Base-by-base conservation (phyloP, 768 basidiomycete genomes). In the Piloderma croceum region DNA sequence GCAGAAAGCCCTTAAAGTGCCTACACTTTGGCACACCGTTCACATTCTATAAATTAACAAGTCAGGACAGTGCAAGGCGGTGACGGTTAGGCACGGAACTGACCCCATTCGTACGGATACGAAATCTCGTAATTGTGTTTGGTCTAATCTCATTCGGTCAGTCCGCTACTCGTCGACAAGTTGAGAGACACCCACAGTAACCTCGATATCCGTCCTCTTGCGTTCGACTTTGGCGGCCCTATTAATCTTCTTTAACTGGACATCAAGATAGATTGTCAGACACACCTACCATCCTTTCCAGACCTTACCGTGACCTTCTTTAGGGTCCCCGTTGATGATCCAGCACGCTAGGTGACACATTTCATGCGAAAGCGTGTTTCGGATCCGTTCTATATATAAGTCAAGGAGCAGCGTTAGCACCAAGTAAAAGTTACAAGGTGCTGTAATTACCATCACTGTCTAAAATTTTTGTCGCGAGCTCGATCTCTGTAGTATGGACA, bases 301-400 rank as follows among this genome's bases (percentile, higher is more conserved):
- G 11, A 77, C 61, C 31, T 61, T 68, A 6, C 89, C 89, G 49
- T 92, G 89, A 6, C 72, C 74, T 56, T 88, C 86, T 43, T 77
- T 77, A 4, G 80, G 73, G 7, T 78, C 70, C 13, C 72, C 64
- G 54, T 83, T 77, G 41, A 93, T 86, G 18, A 87, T 65, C 90
- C 90, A 93, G 41, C 77, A 77, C 3, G 90, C 90, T 24, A 93
- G 60, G 63, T 92, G 90, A 51, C 90, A 92, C 89, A 92, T 90
- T 58, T 93, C 90, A 50, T 93, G 90, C 22, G 86, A 79, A 10
- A 93, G 63, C 1, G 90, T 92, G 52, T 83, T 81, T 24, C 82
- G 70, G 36, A 92, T 83, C 27, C 88, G 77, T 39, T 87, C 90
- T 91, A 43, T 11, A 24, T 6, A 10, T 23, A 41, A n/a, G 3